Conservation (phyloP, 176 grass and related monocot species). For the Triticum timopheevii region DNA sequence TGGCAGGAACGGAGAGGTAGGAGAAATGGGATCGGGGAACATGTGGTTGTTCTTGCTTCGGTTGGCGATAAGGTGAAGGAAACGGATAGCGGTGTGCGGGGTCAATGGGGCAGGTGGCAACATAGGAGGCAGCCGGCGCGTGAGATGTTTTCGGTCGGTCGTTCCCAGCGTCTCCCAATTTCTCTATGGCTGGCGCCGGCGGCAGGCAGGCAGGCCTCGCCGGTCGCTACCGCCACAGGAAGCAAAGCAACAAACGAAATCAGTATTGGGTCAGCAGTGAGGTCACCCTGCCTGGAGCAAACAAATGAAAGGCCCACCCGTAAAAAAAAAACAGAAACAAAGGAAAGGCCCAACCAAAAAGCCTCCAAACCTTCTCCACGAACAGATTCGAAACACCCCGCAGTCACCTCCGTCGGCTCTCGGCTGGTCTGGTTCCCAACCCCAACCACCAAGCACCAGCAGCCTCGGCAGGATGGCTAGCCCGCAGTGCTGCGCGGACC, state of each 20-base stretch:
- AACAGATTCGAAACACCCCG: neutral
- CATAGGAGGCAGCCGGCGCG: no score
- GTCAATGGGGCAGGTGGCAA: no score
- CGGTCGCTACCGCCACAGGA: neutral
- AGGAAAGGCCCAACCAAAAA: neutral
- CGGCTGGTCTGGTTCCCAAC: neutral
- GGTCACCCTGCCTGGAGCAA: no score
- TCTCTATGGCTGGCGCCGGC: neutral
- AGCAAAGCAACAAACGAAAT: neutral
- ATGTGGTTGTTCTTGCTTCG: no score
- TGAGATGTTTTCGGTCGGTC: no score
- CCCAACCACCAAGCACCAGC: neutral
- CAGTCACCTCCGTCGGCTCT: neutral
- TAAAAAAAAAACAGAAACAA: neutral
- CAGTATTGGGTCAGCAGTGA: no score
- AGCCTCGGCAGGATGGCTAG: conserved; percentile 42
- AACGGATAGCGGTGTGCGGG: no score
- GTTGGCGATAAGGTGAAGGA: no score
- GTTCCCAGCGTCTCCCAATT: no score
- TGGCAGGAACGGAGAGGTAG: no score
- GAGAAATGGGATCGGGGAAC: no score
- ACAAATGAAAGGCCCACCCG: no score
- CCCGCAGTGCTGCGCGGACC: conserved; percentile 69
- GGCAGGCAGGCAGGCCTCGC: neutral
- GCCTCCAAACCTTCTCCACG: neutral